Evolutionary conservation across 2,329 filamentous ascomycete species (phyloP).

Genomic region (Phyllosticta ampelicida): DNA sequence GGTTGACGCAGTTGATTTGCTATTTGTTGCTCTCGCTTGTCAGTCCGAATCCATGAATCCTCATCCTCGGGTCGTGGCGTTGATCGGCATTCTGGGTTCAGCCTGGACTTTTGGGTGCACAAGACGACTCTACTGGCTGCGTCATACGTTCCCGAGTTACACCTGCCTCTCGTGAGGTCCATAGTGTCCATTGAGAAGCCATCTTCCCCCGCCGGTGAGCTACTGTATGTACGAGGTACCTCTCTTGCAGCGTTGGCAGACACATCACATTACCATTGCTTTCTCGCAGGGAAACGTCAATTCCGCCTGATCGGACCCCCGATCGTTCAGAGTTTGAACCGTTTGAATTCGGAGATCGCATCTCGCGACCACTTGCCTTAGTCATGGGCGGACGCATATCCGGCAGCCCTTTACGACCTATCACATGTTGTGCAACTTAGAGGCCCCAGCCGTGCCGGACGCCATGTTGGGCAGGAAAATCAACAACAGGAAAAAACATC

Average conservation of each 20-base stretch:
- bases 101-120: background rate
- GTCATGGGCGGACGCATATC: slow-evolving; percentile 4
- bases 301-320: background rate
- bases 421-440: slow-evolving; percentile 5
- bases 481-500: background rate
- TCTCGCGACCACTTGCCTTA: background rate
- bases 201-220: background rate
- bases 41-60: background rate
- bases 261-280: background rate
- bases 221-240: background rate
- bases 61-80: slow-evolving; percentile 6
- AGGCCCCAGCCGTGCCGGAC: slow-evolving; percentile 1
- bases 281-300: background rate
- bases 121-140: background rate
- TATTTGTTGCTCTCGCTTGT: background rate
- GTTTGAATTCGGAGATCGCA: background rate
- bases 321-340: background rate
- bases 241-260: background rate
- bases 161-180: background rate
- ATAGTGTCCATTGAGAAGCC: background rate
- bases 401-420: slow-evolving; percentile 4
- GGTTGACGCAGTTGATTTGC: background rate
- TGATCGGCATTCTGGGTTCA: slow-evolving; percentile 7
- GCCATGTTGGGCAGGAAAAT: slow-evolving; percentile 3
- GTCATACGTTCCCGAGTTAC: background rate